phyloP scores from a whole-genome alignment of 331 rosid genomes.

The Saraca asoca region DNA sequence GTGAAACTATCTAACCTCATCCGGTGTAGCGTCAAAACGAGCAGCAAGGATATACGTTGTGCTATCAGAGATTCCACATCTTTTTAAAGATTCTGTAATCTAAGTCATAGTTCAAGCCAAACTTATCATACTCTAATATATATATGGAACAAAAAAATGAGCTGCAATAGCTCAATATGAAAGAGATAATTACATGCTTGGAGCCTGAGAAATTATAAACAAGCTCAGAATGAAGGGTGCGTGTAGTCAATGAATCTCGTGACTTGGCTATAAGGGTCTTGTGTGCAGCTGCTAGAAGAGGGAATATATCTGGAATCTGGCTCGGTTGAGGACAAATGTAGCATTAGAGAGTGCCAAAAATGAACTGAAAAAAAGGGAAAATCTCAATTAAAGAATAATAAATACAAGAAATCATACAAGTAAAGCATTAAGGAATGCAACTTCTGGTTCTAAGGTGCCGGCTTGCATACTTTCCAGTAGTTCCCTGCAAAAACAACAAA shows the following conservation, averaged over 20 bases:
- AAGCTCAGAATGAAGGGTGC: constrained; percentile 92
- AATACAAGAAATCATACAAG: constrained; percentile 50
- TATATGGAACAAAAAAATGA: background rate
- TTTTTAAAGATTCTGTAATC: constrained; percentile 88
- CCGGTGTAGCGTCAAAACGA: constrained; percentile 68
- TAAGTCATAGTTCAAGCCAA: constrained; percentile 37
- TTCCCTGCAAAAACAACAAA: constrained; percentile 53
- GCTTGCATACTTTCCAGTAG: constrained; percentile 80
- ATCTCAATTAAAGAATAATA: constrained; percentile 14
- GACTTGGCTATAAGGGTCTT: constrained; percentile 73
- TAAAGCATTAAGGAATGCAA: constrained; percentile 76
- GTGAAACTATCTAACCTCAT: constrained; percentile 54
- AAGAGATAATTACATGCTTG: constrained; percentile 63
- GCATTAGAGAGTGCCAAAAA: constrained; percentile 1
- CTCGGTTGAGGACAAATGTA: constrained; percentile 26
- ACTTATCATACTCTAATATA: constrained; percentile 31
- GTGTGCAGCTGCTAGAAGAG: constrained; percentile 76
- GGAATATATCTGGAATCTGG: constrained; percentile 87
- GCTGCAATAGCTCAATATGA: constrained; percentile 8
- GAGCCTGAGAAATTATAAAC: constrained; percentile 88
- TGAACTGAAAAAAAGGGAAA: background rate
- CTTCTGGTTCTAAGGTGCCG: constrained; percentile 84
- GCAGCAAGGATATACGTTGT: constrained; percentile 81
- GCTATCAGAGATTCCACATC: constrained; percentile 80
- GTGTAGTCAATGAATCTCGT: constrained; percentile 77